Percentiles rank a stretch among this genome's conserved stretches.
Evolutionary conservation across 192 early-diverging fungal species (phyloP).

Genomic region (Coemansia sp.): DNA sequence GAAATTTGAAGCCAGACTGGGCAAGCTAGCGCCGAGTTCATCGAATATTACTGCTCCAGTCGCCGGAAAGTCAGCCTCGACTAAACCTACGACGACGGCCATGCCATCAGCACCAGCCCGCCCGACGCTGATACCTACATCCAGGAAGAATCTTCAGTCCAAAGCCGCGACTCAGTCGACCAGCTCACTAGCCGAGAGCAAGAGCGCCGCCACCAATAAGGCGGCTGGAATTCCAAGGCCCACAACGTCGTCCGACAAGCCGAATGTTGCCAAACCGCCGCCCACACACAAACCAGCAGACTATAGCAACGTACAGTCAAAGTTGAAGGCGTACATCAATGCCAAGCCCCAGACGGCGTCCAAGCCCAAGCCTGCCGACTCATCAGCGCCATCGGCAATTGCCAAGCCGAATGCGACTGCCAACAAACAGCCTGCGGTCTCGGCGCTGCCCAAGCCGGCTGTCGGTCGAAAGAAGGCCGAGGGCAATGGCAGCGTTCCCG

Average conservation of each 20-base stretch:
- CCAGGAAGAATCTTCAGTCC: slow-evolving; percentile 3
- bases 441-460: background rate
- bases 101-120: background rate
- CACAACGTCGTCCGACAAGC: background rate
- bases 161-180: background rate
- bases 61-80: background rate
- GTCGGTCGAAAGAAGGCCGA: background rate
- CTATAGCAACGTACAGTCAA: slow-evolving; percentile 40
- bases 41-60: background rate
- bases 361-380: slow-evolving; percentile 14
- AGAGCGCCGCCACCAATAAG: background rate
- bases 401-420: background rate
- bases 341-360: slow-evolving; percentile 13
- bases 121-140: slow-evolving; percentile 12
- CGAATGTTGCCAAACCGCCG: background rate
- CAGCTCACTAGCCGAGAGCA: background rate
- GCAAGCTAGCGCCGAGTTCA: background rate
- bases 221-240: background rate
- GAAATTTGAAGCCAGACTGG: background rate
- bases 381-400: background rate
- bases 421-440: slow-evolving; percentile 1
- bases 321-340: slow-evolving; percentile 44
- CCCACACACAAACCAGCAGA: slow-evolving; percentile 4
- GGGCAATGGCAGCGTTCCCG: slow-evolving; percentile 13
- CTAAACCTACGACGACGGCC: background rate